Conservation (phyloP, 495 filamentous ascomycete genomes). For the Podospora fimiseda region DNA sequence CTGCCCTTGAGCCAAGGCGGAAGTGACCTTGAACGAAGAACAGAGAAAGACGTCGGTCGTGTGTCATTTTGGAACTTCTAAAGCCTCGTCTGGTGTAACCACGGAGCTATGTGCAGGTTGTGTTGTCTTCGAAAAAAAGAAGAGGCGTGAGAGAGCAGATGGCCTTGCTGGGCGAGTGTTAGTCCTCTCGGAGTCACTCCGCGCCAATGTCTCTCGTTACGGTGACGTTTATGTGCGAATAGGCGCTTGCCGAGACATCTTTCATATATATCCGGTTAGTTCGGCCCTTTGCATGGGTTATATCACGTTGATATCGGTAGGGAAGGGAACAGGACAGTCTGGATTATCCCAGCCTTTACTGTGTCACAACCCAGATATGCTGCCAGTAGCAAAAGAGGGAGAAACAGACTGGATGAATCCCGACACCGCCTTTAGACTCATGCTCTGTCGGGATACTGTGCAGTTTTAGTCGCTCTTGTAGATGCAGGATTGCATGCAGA, state of each 20-base stretch:
- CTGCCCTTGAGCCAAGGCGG: conserved; percentile 4
- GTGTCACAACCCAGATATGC: conserved; percentile 3
- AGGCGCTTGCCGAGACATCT: conserved; percentile 14
- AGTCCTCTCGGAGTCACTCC: background rate
- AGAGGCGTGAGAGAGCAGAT: background rate
- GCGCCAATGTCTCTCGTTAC: background rate
- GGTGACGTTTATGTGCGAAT: background rate
- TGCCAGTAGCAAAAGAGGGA: background rate
- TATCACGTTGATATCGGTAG: background rate
- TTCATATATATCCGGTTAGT: conserved; percentile 8
- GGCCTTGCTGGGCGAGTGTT: background rate
- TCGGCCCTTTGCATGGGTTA: conserved; percentile 9
- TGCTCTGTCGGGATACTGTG: background rate
- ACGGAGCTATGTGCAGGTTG: background rate
- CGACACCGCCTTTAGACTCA: conserved; percentile 4
- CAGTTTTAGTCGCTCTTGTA: background rate
- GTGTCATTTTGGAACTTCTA: background rate
- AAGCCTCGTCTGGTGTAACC: conserved; percentile 4
- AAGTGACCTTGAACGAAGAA: conserved; percentile 4
- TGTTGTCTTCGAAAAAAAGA: background rate
- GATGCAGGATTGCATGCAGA: background rate
- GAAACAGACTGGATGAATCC: conserved; percentile 5
- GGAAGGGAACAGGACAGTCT: background rate
- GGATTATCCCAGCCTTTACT: background rate
- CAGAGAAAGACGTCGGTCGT: background rate